These are phyloP conservation scores for Schizosaccharomyces japonicus DNA, from an alignment of 805 yeast genomes.

Conservation along the genomic window DNA sequence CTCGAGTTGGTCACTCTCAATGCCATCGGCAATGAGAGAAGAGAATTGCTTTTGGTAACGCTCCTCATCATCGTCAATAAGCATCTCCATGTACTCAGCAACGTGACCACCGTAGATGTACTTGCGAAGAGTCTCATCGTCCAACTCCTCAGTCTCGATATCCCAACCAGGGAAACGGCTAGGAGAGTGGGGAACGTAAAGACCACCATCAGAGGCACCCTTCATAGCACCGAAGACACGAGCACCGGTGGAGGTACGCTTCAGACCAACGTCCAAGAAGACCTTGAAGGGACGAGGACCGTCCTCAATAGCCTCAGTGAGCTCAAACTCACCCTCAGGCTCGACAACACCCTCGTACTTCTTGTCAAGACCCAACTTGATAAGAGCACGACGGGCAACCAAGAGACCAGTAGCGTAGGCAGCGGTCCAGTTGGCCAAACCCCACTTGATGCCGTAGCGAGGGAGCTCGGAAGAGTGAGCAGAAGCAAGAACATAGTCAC, in stretches of 20 bases:
- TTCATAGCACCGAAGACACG: conserved; percentile 96
- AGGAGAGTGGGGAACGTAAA: conserved; percentile 96
- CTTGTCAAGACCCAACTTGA: conserved; percentile 94
- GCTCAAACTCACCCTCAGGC: conserved; percentile 95
- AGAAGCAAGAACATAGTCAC: conserved; percentile 87
- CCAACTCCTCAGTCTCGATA: conserved; percentile 93
- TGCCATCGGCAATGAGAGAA: conserved; percentile 86
- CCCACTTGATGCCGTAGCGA: conserved; percentile 88
- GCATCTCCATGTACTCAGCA: conserved; percentile 99
- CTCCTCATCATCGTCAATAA: conserved; percentile 99
- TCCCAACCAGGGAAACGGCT: conserved; percentile 99
- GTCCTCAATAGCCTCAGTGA: conserved; percentile 87
- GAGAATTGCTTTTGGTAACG: conserved; percentile 90
- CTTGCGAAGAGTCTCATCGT: conserved; percentile 88
- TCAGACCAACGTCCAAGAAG: conserved; percentile 95
- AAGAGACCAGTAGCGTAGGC: conserved; percentile 97
- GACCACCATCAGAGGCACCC: conserved; percentile 99
- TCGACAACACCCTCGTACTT: conserved; percentile 97
- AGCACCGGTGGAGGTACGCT: conserved; percentile 99
- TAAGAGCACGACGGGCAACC: conserved; percentile 95
- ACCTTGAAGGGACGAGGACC: conserved; percentile 99
- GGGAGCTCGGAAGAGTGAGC: conserved; percentile 99
- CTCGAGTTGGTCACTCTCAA: conserved; percentile 91
- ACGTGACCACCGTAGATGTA: conserved; percentile 99
- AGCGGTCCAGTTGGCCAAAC: conserved; percentile 99